These are phyloP conservation scores for Ophiostoma novo-ulmi DNA, from an alignment of 2,329 filamentous ascomycete genomes.

Conservation along the genomic window DNA sequence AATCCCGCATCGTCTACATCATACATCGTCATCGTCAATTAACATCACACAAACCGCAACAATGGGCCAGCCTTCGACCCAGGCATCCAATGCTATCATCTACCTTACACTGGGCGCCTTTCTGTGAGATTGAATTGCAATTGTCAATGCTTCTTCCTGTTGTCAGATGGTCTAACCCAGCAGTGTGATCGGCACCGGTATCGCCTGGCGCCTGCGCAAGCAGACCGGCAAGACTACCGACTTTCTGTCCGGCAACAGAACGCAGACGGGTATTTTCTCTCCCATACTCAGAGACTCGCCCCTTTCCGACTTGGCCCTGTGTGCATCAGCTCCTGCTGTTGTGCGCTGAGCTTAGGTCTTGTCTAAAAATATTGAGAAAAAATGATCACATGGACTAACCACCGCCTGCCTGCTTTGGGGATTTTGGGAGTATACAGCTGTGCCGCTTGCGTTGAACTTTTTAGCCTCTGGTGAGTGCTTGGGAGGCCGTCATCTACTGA, in stretches of 20 bases:
- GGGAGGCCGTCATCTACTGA: conserved; percentile 33
- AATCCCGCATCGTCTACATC: neutral
- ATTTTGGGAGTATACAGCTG: conserved; percentile 45
- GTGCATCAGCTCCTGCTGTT: neutral
- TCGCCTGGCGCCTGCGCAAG: conserved; percentile 54
- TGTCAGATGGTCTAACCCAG: conserved; percentile 14
- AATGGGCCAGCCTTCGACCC: conserved; percentile 70
- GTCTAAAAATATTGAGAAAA: too few relatives aligned
- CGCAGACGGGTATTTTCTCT: conserved; percentile 63
- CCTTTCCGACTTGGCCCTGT: neutral
- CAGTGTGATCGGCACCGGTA: conserved; percentile 58
- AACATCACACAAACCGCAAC: conserved; percentile 14
- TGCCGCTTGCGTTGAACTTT: conserved; percentile 81
- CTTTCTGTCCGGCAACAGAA: conserved; percentile 71
- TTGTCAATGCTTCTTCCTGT: neutral
- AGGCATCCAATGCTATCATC: conserved; percentile 77
- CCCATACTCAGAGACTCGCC: neutral
- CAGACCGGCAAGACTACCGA: conserved; percentile 62
- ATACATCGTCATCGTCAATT: neutral
- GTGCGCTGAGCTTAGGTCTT: neutral
- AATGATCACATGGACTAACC: conserved; percentile 17
- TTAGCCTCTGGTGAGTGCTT: conserved; percentile 80
- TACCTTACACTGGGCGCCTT: conserved; percentile 75
- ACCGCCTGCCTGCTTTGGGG: conserved; percentile 16
- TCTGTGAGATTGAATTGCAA: conserved; percentile 48